A percentile compares a stretch with the other conserved stretches of the same genome.
These are phyloP conservation scores for Penicillium daleae DNA, from an alignment of 495 filamentous ascomycete genomes.

Conservation along the genomic window DNA sequence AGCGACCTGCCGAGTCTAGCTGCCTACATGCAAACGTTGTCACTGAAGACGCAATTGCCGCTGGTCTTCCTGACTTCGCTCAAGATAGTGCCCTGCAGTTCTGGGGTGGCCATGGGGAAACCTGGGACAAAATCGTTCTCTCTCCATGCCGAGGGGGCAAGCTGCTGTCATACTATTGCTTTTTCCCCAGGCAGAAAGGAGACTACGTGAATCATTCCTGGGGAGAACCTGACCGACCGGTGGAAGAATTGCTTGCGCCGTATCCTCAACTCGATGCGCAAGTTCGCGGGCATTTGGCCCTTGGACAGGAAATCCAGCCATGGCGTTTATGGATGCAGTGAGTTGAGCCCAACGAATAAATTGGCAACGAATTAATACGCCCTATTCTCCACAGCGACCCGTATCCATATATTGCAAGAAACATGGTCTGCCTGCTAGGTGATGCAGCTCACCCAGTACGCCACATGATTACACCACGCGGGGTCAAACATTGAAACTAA, in stretches of 20 bases:
- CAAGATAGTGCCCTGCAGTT: conserved; percentile 48
- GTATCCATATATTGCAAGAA: conserved; percentile 42
- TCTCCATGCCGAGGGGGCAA: conserved; percentile 52
- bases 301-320: conserved; percentile 49
- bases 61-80: conserved; percentile 48
- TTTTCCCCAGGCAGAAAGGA: conserved; percentile 47
- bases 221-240: conserved; percentile 37
- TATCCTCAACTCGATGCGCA: conserved; percentile 48
- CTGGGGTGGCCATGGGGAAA: conserved; percentile 53
- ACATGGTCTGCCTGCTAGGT: conserved; percentile 41
- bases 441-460: conserved; percentile 42
- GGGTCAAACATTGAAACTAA: neutral
- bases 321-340: conserved; percentile 53
- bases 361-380: neutral
- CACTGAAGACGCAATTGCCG: conserved; percentile 44
- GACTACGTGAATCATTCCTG: conserved; percentile 47
- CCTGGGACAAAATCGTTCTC: conserved; percentile 52
- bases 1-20: conserved; percentile 44
- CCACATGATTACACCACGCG: neutral
- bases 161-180: conserved; percentile 53
- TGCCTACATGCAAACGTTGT: conserved; percentile 50
- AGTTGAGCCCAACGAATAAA: neutral
- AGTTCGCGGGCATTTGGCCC: conserved; percentile 41
- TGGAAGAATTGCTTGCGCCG: conserved; percentile 47
- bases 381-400: conserved; percentile 25